Evolutionary conservation across 2,329 filamentous ascomycete genomes (phyloP), one percentile per base, ranked within the genome.

Genomic region (Diaporthe citri): DNA sequence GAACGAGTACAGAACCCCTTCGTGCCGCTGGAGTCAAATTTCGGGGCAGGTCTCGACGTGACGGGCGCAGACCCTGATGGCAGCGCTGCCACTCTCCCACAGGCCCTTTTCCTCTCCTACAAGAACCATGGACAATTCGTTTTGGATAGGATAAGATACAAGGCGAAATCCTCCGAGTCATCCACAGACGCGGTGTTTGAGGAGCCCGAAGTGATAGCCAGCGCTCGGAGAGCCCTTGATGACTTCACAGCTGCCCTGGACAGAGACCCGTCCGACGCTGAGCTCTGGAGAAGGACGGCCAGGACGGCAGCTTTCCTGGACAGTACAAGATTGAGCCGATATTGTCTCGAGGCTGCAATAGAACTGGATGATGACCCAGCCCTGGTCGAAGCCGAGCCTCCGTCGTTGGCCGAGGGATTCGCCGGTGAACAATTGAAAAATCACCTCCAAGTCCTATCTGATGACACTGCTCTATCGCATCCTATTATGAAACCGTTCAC

Each of bases 91-190:
- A 96, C 93, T 66, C 86, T 98, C 13, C 93, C 95, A 0, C 96
- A 98, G 81, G 95, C 97, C 15, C 88, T 98, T 28, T 98, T 98
- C 80, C 89, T 99, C 10, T 94, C 96, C 1, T 95, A 97, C 87
- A 99, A 98, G 84, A 99, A 98, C 79, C 93, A 96, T 84, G 97
- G 95, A 56, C 95, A 98, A 81, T 98, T 97, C 81, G 87, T 93
- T 74, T 87, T 99, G n/a, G 96, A 99, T 82, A 87, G 85, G 74
- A 90, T 93, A 78, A 92, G 88, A 79, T 85, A 90, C 82, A 88
- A 85, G 62, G 82, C 86, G 15, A 85, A 85, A 41, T 76, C 78
- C 3, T 75, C 79, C 13, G 76, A 78, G 8, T 75, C 77, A 22
- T 77, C 81, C 22, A 78, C 78, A 10, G 76, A 78, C 6, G 78